Percentiles rank a stretch among this genome's conserved stretches.
phyloP scores from a whole-genome alignment of 2,329 filamentous ascomycete species.

The Ceratocystiopsis sp. region DNA sequence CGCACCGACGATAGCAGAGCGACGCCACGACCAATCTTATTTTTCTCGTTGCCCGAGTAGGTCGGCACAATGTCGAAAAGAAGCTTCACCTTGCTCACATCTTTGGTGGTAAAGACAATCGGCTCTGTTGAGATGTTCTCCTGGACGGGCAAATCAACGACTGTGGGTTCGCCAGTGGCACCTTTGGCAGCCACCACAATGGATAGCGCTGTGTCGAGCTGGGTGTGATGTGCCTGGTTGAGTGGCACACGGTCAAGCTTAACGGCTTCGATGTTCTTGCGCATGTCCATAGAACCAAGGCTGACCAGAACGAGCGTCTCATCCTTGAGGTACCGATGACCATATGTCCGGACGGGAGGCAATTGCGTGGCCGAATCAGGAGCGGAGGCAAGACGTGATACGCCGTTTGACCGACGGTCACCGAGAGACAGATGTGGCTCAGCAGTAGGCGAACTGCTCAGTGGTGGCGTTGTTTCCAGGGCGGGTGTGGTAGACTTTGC shows the following conservation, averaged over 20 bases:
- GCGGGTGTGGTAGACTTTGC: not conserved
- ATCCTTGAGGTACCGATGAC: conserved; percentile 82
- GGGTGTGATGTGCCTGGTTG: conserved; percentile 73
- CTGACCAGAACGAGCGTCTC: conserved; percentile 85
- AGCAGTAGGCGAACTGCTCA: conserved; percentile 24
- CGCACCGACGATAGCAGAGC: conserved; percentile 77
- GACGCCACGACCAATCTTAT: conserved; percentile 77
- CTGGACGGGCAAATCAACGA: conserved; percentile 83
- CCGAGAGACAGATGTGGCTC: conserved; percentile 41
- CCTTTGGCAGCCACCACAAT: conserved; percentile 77
- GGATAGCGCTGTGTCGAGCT: conserved; percentile 85
- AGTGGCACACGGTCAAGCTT: conserved; percentile 78
- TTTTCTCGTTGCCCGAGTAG: conserved; percentile 76
- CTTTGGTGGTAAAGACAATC: conserved; percentile 68
- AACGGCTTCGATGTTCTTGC: conserved; percentile 65
- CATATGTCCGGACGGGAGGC: conserved; percentile 86
- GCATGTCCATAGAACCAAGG: conserved; percentile 84
- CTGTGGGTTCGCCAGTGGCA: conserved; percentile 70
- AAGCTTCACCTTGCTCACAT: conserved; percentile 68
- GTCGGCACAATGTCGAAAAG: conserved; percentile 92
- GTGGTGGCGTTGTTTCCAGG: conserved; percentile 2
- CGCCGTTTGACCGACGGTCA: conserved; percentile 35
- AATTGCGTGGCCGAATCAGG: not conserved
- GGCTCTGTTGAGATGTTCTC: conserved; percentile 90
- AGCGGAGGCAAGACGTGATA: conserved; percentile 27